Evolutionary conservation across 441 rosid species (phyloP).

Genomic region (Rhodomyrtus psidioides): DNA sequence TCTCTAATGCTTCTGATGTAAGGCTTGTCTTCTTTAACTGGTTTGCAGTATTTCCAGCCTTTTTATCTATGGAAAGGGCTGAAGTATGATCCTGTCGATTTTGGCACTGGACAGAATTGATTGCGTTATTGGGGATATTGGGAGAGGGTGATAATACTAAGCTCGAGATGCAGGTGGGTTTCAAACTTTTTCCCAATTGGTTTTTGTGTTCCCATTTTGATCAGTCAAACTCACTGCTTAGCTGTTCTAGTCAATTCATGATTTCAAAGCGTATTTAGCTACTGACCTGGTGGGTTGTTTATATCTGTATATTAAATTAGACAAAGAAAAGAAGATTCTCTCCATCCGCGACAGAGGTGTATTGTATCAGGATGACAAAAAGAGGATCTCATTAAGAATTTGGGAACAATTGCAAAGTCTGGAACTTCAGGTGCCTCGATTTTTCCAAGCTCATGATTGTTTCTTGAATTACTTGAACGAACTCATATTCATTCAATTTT

Average conservation of each 20-base stretch:
- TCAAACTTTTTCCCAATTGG: no score
- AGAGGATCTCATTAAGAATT: conserved; percentile 86
- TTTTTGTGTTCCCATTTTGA: no score
- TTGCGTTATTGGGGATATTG: conserved; percentile 79
- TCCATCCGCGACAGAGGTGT: conserved; percentile 88
- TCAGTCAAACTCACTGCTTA: background rate
- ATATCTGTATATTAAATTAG: conserved; percentile 67
- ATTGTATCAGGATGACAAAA: conserved; percentile 98
- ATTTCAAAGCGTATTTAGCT: background rate
- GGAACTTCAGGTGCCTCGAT: conserved; percentile 78
- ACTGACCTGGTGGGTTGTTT: background rate
- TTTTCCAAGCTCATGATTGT: background rate
- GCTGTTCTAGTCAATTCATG: background rate
- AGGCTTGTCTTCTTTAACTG: conserved; percentile 1
- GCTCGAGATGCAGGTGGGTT: conserved; percentile 89
- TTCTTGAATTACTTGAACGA: background rate
- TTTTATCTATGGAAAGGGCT: background rate
- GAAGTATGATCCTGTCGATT: background rate
- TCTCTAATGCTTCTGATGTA: conserved; percentile 97
- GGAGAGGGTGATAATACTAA: conserved; percentile 91
- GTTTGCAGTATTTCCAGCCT: background rate
- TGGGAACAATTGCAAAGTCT: conserved; percentile 96
- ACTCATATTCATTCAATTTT: background rate
- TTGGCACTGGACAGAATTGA: conserved; percentile 93
- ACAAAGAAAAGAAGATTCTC: conserved; percentile 74